Base-by-base conservation (phyloP, 768 basidiomycete genomes). In the Rhodotorula diobovata region DNA sequence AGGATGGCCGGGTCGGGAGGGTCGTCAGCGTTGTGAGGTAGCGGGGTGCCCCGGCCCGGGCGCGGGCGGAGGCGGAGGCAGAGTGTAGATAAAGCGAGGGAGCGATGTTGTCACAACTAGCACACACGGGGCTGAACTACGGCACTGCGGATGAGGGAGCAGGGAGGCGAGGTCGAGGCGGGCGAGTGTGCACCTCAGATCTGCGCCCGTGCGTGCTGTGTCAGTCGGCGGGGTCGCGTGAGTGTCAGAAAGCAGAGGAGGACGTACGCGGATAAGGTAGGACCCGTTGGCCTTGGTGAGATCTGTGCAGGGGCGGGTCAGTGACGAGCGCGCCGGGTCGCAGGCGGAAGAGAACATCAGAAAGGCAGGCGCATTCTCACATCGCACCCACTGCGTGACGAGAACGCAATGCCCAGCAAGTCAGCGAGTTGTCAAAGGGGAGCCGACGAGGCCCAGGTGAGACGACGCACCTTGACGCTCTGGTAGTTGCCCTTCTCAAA, bases 401-500 rank as follows among this genome's bases (percentile, higher is more conserved):
- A 15, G 8, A 21, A 30, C 30, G 16, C 12, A 12, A 43, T 43
- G 14, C 3, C 18, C 41, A 43, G 41, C 14, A 43, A 32, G 39
- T 60, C 39, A 66, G 53, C 46, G n/a, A 54, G 7, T 21, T 2
- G n/a, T 6, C n/a, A 30, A 32, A 2, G 30, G 11, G 18, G 39
- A 11, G 28, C 20, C 37, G 21, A 35, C 45, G 32, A 5, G 32
- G 9, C 20, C 1, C 34, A 0, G 35, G 25, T 15, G 34, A 39
- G 21, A 43, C 4, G 20, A 46, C 54, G 46, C 34, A 62, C 61
- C 70, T 78, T 79, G 45, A 79, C 78, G 57, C 77, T 78, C 48
- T 93, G 88, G 79, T 98, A 98, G 74, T 87, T 91, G 79, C 85
- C 87, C 85, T 92, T 96, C 84, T 98, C 96, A 76, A 97, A 98